phyloP scores from a whole-genome alignment of 1,139 yeast genomes.

The Barnettozyma hawaiiensis region DNA sequence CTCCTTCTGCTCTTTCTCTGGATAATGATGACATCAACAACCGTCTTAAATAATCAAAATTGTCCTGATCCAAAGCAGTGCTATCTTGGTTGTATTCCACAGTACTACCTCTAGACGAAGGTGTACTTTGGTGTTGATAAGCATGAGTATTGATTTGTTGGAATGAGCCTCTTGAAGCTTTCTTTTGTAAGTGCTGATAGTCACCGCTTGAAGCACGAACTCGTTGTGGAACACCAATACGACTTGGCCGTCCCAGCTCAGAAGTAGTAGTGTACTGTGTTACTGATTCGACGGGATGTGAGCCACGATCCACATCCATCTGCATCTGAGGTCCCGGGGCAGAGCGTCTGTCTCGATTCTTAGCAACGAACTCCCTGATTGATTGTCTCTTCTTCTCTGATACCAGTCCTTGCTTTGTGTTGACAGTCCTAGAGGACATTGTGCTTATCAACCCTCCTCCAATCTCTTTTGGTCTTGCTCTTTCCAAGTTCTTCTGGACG shows the following conservation, averaged over 20 bases:
- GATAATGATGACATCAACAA: constrained; percentile 19
- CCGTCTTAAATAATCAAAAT: constrained; percentile 9
- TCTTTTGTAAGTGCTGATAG: constrained; percentile 15
- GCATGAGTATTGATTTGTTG: constrained; percentile 9
- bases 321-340: constrained; percentile 17
- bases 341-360: constrained; percentile 19
- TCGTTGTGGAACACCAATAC: constrained; percentile 25
- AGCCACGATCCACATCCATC: background rate
- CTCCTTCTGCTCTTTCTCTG: constrained; percentile 22
- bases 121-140: constrained; percentile 5
- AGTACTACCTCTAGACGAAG: constrained; percentile 10
- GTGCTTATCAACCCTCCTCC: constrained; percentile 13
- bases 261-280: background rate
- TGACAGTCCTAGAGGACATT: constrained; percentile 1
- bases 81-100: background rate
- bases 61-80: background rate
- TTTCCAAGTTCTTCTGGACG: constrained; percentile 49
- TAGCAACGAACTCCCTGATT: constrained; percentile 23
- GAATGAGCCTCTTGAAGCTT: constrained; percentile 17
- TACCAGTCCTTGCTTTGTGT: background rate
- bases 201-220: constrained; percentile 19
- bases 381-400: constrained; percentile 18
- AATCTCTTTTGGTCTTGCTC: constrained; percentile 43
- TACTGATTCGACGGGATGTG: background rate
- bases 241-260: constrained; percentile 21